These are phyloP conservation scores for Dipteronia sinensis DNA, from an alignment of 345 rosid genomes.

Conservation along the genomic window DNA sequence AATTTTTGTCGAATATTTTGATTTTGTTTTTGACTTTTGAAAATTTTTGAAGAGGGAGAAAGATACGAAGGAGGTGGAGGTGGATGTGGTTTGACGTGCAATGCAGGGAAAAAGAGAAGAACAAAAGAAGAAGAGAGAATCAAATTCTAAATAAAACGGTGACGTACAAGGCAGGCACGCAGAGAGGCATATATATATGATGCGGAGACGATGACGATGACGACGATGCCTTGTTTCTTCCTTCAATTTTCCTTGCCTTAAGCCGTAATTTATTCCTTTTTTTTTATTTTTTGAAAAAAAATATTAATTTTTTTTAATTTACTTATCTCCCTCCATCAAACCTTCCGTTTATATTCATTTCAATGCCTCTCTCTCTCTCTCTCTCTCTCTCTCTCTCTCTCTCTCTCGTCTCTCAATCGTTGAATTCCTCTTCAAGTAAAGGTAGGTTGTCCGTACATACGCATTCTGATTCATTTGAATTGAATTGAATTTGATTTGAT, in stretches of 20 bases:
- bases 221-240: slow-evolving; percentile 40
- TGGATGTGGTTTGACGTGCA: slow-evolving; percentile 49
- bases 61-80: slow-evolving; percentile 9
- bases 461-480: not conserved
- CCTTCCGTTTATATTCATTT: slow-evolving; percentile 14
- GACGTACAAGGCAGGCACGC: slow-evolving; percentile 43
- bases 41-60: not conserved
- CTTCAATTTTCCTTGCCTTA: slow-evolving; percentile 44
- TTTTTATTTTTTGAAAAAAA: too few relatives aligned
- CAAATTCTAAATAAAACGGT: slow-evolving; percentile 1
- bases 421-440: slow-evolving; percentile 18
- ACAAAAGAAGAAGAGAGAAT: not conserved
- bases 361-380: not conserved
- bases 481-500: not conserved
- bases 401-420: not conserved
- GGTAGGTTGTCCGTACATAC: not conserved
- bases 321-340: slow-evolving; percentile 16
- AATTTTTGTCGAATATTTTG: not conserved
- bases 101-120: slow-evolving; percentile 42
- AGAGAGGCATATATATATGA: slow-evolving; percentile 35
- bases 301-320: slow-evolving; percentile 9
- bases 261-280: slow-evolving; percentile 54
- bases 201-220: slow-evolving; percentile 26
- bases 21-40: not conserved
- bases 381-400: not conserved